These are phyloP conservation scores for Cyberlindnera xylosilytica DNA, from an alignment of 805 yeast species.

Conservation along the genomic window DNA sequence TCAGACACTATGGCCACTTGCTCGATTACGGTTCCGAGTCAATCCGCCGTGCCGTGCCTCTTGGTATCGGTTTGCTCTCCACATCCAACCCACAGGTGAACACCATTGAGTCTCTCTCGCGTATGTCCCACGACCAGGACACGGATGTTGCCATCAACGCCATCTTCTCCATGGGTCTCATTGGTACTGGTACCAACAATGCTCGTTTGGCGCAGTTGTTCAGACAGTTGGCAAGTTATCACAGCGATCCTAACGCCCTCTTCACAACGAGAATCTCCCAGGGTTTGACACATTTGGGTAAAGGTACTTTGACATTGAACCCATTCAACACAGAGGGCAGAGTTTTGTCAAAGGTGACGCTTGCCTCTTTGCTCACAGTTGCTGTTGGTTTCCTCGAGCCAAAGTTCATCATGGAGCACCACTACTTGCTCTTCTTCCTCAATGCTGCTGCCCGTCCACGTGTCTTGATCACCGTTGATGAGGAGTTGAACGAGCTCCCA, in stretches of 20 bases:
- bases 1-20: conserved; percentile 94
- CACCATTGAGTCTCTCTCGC: conserved; percentile 91
- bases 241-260: conserved; percentile 85
- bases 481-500: conserved; percentile 72
- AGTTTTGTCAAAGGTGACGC: conserved; percentile 80
- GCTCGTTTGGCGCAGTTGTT: conserved; percentile 95
- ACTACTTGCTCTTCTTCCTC: conserved; percentile 79
- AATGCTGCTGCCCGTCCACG: conserved; percentile 91
- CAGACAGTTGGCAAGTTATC: conserved; percentile 92
- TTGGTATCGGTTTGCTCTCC: conserved; percentile 95
- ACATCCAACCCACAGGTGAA: conserved; percentile 95
- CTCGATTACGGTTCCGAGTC: conserved; percentile 96
- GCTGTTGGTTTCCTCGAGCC: conserved; percentile 85
- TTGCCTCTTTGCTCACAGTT: conserved; percentile 86
- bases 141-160: conserved; percentile 92
- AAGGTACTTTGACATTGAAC: conserved; percentile 87
- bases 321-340: conserved; percentile 90
- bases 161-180: conserved; percentile 94
- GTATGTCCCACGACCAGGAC: conserved; percentile 95
- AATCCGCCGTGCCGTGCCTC: conserved; percentile 90
- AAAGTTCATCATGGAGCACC: conserved; percentile 75
- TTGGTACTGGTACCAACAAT: conserved; percentile 98
- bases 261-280: conserved; percentile 94
- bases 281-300: conserved; percentile 92
- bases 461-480: conserved; percentile 89